These are phyloP conservation scores for Calonectria henricotiae DNA, from an alignment of 2,329 filamentous ascomycete genomes.

Conservation along the genomic window DNA sequence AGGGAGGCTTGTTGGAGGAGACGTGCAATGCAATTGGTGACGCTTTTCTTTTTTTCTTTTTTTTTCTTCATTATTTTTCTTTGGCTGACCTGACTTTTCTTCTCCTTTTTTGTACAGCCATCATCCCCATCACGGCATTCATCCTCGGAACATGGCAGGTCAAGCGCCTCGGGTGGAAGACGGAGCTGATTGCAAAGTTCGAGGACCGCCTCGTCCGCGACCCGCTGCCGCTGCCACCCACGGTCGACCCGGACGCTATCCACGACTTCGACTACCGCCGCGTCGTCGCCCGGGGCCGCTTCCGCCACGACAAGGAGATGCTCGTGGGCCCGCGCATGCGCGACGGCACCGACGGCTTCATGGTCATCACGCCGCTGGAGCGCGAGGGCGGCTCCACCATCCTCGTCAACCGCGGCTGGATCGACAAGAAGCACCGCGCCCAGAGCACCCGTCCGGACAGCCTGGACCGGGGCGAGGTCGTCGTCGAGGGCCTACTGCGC, in stretches of 20 bases:
- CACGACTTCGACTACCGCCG: slow-evolving; percentile 93
- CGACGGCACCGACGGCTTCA: slow-evolving; percentile 91
- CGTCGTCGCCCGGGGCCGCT: slow-evolving; percentile 81
- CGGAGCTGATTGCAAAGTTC: slow-evolving; percentile 89
- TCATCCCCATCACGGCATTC: slow-evolving; percentile 95
- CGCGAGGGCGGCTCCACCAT: slow-evolving; percentile 79
- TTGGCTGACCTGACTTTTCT: slow-evolving; percentile 10
- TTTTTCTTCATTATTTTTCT: too few species aligned
- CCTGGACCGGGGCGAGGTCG: slow-evolving; percentile 80
- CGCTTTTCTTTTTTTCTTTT: neutral
- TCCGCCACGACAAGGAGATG: slow-evolving; percentile 96
- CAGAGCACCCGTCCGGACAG: slow-evolving; percentile 78
- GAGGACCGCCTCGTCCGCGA: slow-evolving; percentile 92
- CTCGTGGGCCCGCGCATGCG: slow-evolving; percentile 90
- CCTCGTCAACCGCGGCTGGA: slow-evolving; percentile 93
- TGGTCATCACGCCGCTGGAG: slow-evolving; percentile 93
- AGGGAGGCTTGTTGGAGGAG: neutral
- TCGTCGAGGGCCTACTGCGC: slow-evolving; percentile 86
- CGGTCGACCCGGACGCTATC: slow-evolving; percentile 85
- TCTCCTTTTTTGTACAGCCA: slow-evolving; percentile 63
- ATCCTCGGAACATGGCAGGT: slow-evolving; percentile 95
- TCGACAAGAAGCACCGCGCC: slow-evolving; percentile 80
- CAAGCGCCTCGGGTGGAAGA: slow-evolving; percentile 93
- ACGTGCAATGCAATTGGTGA: neutral
- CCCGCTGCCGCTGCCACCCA: slow-evolving; percentile 88